These are phyloP conservation scores for Alternaria alternata DNA, from an alignment of 2,329 filamentous ascomycete genomes.

Conservation along the genomic window DNA sequence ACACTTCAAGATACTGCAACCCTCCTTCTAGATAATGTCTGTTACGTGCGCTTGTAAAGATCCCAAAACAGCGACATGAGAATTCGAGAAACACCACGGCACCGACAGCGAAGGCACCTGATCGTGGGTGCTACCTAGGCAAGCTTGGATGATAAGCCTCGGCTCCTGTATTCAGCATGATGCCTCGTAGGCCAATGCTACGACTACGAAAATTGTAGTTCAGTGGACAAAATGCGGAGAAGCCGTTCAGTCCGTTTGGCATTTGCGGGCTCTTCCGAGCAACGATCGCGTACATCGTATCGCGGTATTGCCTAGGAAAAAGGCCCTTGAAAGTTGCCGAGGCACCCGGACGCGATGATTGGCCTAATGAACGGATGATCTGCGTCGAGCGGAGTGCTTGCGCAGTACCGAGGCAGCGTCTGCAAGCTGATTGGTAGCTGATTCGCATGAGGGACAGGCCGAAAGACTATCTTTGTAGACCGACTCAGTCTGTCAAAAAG, in stretches of 20 bases:
- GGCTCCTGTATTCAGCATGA: background rate
- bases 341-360: background rate
- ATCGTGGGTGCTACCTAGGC: background rate
- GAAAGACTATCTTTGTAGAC: background rate
- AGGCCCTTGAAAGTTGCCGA: background rate
- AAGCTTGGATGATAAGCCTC: background rate
- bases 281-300: background rate
- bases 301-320: background rate
- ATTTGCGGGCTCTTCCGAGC: background rate
- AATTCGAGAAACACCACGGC: background rate
- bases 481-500: background rate
- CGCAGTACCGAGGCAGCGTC: background rate
- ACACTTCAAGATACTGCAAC: background rate
- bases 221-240: background rate
- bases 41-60: background rate
- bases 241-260: background rate
- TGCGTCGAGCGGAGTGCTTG: background rate
- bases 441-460: background rate
- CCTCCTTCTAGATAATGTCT: background rate
- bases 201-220: no score
- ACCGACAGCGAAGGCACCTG: background rate
- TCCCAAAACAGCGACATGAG: background rate
- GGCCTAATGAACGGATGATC: background rate
- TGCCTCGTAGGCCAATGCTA: background rate
- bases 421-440: background rate